Percentiles rank a stretch among this genome's conserved stretches.
Conservation (phyloP, 495 filamentous ascomycete species). For the Penicillium coffeae region DNA sequence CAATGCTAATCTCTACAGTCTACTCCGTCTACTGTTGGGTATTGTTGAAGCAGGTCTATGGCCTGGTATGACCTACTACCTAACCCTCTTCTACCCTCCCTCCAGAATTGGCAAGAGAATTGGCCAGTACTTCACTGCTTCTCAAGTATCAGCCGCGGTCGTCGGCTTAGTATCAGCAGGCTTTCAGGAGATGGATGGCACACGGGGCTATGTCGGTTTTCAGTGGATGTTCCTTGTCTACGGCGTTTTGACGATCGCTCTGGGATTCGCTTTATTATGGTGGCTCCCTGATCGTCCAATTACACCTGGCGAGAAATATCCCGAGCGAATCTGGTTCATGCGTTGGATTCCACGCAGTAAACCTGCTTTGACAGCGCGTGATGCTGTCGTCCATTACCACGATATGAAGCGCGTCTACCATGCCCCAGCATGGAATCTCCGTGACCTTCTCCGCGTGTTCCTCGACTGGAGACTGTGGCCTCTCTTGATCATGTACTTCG, state of each 20-base stretch:
- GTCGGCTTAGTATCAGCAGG: constrained; percentile 87
- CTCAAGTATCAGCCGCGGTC: constrained; percentile 85
- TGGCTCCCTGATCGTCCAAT: constrained; percentile 85
- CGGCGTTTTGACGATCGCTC: constrained; percentile 65
- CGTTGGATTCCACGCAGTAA: constrained; percentile 60
- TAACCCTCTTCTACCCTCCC: constrained; percentile 89
- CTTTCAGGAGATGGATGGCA: constrained; percentile 85
- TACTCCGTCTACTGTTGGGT: constrained; percentile 80
- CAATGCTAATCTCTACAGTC: constrained; percentile 39
- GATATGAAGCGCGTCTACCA: constrained; percentile 81
- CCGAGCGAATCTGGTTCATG: constrained; percentile 38
- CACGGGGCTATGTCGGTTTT: constrained; percentile 73
- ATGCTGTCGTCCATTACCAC: constrained; percentile 78
- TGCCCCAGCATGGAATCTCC: constrained; percentile 61
- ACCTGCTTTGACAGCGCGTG: constrained; percentile 71
- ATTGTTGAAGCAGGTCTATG: constrained; percentile 91
- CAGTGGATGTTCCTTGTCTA: constrained; percentile 96
- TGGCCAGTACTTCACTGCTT: constrained; percentile 83
- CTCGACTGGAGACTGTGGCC: constrained; percentile 87
- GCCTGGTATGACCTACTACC: constrained; percentile 92
- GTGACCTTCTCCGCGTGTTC: constrained; percentile 64
- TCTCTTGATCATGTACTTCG: constrained; percentile 86
- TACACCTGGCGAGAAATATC: constrained; percentile 53
- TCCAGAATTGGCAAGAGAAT: constrained; percentile 83
- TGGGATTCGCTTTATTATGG: constrained; percentile 73